Evolutionary conservation across 352 stramenopile genomes (phyloP), one percentile per base, ranked within the genome.

Genomic region (Phytopythium ostracodes): DNA sequence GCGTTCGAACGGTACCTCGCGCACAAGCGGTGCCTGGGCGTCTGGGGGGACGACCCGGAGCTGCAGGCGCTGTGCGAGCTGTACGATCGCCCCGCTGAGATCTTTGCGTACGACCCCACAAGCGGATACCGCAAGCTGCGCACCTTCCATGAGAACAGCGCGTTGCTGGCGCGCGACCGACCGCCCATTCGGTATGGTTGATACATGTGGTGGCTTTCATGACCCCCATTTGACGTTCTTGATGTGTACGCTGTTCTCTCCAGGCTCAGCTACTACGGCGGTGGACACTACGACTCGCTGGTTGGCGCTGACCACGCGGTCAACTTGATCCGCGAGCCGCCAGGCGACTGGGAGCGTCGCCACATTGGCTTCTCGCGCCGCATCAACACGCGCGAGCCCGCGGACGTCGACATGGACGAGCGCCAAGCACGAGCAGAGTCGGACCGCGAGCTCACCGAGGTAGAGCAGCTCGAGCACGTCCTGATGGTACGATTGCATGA

Each of bases 11-110:
- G 77, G 2, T 99, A 99, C 64, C 67, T 99, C 54, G 58, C 64
- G 17, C 70, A 96, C 51, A 99, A 98, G 69, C 81, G 94, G 7
- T 76, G 84, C 27, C 69, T 90, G 53, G 94, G 92, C 40, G 92
- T 98, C 9, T 98, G 97, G 82, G 96, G 95, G 17, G 97, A 98
- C 64, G 96, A 98, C 66, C 89, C 93, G 3, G 96, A 99, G 81
- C 92, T 99, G 43, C 96, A 98, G 43, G 87, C 96, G 31, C 92
- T 98, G 59, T 96, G 84, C 49, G 96, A 99, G 73, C 70, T 99
- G 5, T 98, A 98, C 66, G 84, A 97, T 56, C 87, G 92, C 29
- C 77, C 88, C 3, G 89, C 89, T 0, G 80, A 98, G 70, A 89
- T 98, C 40, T 98, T 92, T 70, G 84, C 87, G 15, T 97, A 96